Evolutionary conservation across 352 stramenopile species (phyloP).

Genomic region (Phytophthora brassicae): DNA sequence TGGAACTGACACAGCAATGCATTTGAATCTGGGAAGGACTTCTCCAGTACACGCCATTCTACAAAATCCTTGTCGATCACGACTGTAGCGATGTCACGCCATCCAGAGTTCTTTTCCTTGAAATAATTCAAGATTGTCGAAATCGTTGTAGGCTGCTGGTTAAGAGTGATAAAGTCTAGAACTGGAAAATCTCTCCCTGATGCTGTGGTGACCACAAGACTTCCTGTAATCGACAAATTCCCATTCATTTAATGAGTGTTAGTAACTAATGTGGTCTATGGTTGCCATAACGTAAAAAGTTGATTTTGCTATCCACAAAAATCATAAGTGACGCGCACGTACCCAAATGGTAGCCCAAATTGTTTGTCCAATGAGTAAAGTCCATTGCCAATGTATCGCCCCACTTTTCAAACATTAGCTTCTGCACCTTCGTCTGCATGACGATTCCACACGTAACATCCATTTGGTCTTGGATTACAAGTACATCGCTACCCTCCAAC

Average conservation of each 20-base stretch:
- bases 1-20: constrained; percentile 1
- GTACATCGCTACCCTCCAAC: constrained; percentile 10
- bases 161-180: constrained; percentile 20
- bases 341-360: constrained; percentile 22
- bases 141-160: constrained; percentile 22
- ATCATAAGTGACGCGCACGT: not conserved
- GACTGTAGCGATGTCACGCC: not conserved
- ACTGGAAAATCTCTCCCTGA: constrained; percentile 18
- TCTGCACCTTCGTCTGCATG: constrained; percentile 17
- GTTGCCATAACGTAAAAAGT: not conserved
- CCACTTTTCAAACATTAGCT: constrained; percentile 21
- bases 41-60: constrained; percentile 15
- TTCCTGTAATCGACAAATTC: constrained; percentile 2
- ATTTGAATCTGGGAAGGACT: not conserved
- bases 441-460: constrained; percentile 11
- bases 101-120: constrained; percentile 17
- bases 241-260: not conserved
- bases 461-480: constrained; percentile 24
- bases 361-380: constrained; percentile 27
- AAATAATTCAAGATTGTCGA: constrained; percentile 12
- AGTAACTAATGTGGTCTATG: not conserved
- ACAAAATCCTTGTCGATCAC: constrained; percentile 27
- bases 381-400: constrained; percentile 26
- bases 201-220: constrained; percentile 15
- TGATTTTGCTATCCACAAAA: not conserved